These are phyloP conservation scores for Penicillium longicatenatum DNA, from an alignment of 495 filamentous ascomycete genomes.

Conservation along the genomic window DNA sequence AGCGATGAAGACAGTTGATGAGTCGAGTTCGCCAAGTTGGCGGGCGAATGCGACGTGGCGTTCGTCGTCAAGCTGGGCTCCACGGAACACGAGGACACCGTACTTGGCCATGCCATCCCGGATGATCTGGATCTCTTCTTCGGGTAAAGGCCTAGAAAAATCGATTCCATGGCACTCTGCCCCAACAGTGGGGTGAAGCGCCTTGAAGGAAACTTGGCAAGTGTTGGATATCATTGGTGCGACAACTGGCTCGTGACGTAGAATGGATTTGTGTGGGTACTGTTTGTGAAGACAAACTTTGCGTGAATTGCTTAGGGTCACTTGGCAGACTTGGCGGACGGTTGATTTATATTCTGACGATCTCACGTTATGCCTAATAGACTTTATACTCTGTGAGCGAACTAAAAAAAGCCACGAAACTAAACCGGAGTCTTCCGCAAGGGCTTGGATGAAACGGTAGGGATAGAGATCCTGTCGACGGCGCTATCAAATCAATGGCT, in stretches of 20 bases:
- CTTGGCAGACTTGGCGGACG: background rate
- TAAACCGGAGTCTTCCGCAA: too few species aligned
- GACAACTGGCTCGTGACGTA: background rate
- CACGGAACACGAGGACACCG: background rate
- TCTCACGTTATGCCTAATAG: background rate
- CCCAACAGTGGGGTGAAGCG: background rate
- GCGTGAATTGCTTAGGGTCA: background rate
- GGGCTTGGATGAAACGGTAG: too few species aligned
- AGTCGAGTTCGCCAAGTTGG: background rate
- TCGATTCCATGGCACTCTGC: slow-evolving; percentile 2
- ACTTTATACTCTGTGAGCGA: too few species aligned
- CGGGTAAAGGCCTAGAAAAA: background rate
- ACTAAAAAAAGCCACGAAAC: too few species aligned
- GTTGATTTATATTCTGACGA: background rate
- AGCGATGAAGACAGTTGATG: background rate
- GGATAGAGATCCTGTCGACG: background rate
- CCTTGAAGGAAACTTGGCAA: background rate
- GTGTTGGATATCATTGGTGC: background rate
- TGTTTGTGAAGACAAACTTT: background rate
- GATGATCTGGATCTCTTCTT: background rate
- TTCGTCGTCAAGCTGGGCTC: background rate
- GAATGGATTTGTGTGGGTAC: background rate
- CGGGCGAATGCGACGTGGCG: background rate
- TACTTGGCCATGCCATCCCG: slow-evolving; percentile 1
- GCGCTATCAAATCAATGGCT: background rate